Percentiles rank a stretch among this genome's conserved stretches.
These are phyloP conservation scores for Triticum turgidum DNA, from an alignment of 176 grass and related monocot genomes.

Conservation along the genomic window DNA sequence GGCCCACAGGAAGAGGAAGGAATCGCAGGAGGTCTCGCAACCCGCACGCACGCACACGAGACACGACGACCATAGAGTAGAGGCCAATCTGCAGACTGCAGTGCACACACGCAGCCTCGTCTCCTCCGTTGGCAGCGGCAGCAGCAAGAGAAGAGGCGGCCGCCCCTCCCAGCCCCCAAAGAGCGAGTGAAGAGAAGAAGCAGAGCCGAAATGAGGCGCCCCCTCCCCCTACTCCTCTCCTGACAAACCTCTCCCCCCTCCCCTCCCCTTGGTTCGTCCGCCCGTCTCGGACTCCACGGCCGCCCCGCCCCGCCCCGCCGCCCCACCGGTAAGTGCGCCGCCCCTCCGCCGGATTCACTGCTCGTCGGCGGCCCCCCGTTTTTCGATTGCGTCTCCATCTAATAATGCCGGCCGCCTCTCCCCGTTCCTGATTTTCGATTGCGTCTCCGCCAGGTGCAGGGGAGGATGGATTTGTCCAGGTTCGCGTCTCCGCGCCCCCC, in stretches of 20 bases:
- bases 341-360: background rate
- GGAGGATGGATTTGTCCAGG: conserved; percentile 63
- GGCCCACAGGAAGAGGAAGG: too few species aligned
- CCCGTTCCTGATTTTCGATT: too few species aligned
- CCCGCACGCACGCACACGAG: too few species aligned
- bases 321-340: background rate
- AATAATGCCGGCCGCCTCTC: too few species aligned
- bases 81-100: too few species aligned
- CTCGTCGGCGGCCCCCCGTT: too few species aligned
- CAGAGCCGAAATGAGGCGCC: background rate
- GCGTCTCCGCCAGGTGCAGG: background rate
- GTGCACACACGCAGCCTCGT: too few species aligned
- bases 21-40: too few species aligned
- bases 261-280: background rate
- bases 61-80: too few species aligned
- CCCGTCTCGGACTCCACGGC: background rate
- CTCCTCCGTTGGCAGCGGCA: too few species aligned
- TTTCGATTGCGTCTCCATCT: too few species aligned
- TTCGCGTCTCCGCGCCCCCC: conserved; percentile 25
- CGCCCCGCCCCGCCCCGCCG: background rate
- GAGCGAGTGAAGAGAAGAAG: too few species aligned
- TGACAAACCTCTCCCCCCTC: background rate
- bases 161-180: background rate
- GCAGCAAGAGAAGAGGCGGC: background rate
- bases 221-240: background rate